phyloP scores from a whole-genome alignment of 257 asterid species.

The Coffea eugenioides region DNA sequence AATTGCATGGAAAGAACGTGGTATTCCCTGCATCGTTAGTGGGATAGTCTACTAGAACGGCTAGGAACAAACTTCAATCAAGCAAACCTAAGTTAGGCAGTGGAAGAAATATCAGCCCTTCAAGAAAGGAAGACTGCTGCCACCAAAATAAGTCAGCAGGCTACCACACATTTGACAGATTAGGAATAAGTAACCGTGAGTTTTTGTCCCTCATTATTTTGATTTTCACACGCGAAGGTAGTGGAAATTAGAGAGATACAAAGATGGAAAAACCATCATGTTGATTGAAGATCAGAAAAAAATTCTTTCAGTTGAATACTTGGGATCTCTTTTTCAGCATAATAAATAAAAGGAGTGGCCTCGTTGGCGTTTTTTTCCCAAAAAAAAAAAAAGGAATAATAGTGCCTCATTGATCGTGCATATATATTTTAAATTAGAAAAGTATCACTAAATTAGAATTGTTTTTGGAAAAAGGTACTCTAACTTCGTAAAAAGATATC shows the following conservation, averaged over 20 bases:
- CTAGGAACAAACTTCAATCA: conserved; percentile 5
- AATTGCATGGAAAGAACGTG: background rate
- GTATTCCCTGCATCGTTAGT: conserved; percentile 1
- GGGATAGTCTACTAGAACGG: conserved; percentile 31
- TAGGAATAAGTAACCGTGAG: background rate
- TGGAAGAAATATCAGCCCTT: background rate
- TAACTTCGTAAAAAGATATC: too few species aligned
- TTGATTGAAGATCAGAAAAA: too few species aligned
- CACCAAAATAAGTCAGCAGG: background rate
- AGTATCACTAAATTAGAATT: too few species aligned
- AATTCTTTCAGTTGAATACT: background rate
- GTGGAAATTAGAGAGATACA: background rate
- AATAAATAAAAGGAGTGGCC: background rate
- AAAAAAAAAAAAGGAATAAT: too few species aligned
- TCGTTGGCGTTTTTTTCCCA: background rate
- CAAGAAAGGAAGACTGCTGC: background rate
- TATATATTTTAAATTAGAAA: too few species aligned
- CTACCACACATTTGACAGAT: background rate
- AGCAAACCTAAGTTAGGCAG: conserved; percentile 24
- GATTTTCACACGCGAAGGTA: background rate
- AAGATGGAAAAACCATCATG: background rate
- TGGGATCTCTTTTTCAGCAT: too few species aligned
- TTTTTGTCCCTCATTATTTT: background rate
- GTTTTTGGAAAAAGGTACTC: too few species aligned
- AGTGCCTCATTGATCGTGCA: background rate